phyloP scores from a whole-genome alignment of 768 basidiomycete species.

The Dictyophora rubrovolvata region DNA sequence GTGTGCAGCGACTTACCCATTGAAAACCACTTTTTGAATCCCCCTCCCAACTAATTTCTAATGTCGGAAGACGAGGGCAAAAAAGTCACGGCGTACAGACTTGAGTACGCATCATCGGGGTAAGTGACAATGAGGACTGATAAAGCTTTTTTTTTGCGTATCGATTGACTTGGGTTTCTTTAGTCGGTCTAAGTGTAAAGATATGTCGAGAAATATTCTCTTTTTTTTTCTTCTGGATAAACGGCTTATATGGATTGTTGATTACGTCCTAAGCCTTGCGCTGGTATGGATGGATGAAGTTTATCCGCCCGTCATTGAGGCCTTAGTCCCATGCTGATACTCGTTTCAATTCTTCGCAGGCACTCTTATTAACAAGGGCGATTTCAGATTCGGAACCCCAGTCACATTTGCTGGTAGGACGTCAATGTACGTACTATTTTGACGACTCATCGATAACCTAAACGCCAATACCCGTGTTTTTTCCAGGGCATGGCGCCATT shows the following conservation, averaged over 20 bases:
- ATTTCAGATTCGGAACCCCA: constrained; percentile 60
- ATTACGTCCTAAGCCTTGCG: constrained; percentile 68
- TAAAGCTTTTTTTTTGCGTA: not conserved
- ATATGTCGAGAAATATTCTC: constrained; percentile 25
- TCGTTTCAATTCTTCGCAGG: constrained; percentile 32
- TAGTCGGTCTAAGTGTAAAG: constrained; percentile 67
- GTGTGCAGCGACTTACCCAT: not conserved
- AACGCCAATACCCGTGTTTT: not conserved
- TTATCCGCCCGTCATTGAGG: not conserved
- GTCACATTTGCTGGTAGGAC: constrained; percentile 66
- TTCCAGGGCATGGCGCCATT: constrained; percentile 76
- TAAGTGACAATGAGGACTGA: not conserved
- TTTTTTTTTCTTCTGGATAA: not conserved
- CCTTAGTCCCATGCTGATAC: not conserved
- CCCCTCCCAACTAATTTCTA: not conserved
- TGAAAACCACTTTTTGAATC: not conserved
- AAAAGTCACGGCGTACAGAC: constrained; percentile 53
- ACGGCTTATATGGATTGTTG: constrained; percentile 10
- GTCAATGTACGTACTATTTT: constrained; percentile 41
- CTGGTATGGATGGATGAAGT: constrained; percentile 32
- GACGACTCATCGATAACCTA: not conserved
- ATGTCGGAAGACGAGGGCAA: constrained; percentile 34
- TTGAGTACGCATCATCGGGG: constrained; percentile 60
- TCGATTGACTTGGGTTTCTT: not conserved
- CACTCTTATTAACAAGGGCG: constrained; percentile 61